Evolutionary conservation across 108 stramenopile species (phyloP), one percentile per base, ranked within the genome.

Genomic region (Nannochloropsis oceanica): DNA sequence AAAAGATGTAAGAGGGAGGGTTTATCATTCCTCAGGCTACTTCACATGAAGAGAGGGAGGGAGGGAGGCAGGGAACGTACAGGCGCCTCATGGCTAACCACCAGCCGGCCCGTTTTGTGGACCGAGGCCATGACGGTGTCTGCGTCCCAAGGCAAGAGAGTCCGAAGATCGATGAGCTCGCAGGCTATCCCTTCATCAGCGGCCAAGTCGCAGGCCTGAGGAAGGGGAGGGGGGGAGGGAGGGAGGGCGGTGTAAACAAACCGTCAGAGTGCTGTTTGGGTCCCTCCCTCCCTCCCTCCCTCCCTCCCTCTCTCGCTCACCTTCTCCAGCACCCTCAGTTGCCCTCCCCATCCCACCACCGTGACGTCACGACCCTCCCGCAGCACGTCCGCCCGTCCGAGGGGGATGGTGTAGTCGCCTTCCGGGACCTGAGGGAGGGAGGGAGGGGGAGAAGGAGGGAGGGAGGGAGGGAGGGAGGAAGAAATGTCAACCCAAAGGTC

Each of bases 11-110:
- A n/a, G n/a, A n/a, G n/a, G n/a, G n/a, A n/a, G n/a, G n/a, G n/a
- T n/a, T n/a, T n/a, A n/a, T n/a, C n/a, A n/a, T n/a, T n/a, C n/a
- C n/a, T n/a, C n/a, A n/a, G n/a, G n/a, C n/a, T n/a, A n/a, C n/a
- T n/a, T n/a, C n/a, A n/a, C n/a, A n/a, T n/a, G n/a, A n/a, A n/a
- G n/a, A n/a, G n/a, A n/a, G n/a, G 34, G 34, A 34, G 34, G 34
- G 34, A 34, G 34, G 34, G 34, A 34, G 34, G 34, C 2, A 34
- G 34, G 34, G 34, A 5, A 34, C 34, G 34, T 34, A 34, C 34
- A 8, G 98, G 98, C 0, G 98, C 98, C 84, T 99, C 98, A 87
- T 99, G 98, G 82, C 93, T 94, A 0, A 99, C 94, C 14, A 99
- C 90, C 80, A 97, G 85, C 73, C 96, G 94, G 0, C 98, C 98